Evolutionary conservation across 2,329 filamentous ascomycete species (phyloP), one percentile per base, ranked within the genome.

Genomic region (Penicillium sp.): DNA sequence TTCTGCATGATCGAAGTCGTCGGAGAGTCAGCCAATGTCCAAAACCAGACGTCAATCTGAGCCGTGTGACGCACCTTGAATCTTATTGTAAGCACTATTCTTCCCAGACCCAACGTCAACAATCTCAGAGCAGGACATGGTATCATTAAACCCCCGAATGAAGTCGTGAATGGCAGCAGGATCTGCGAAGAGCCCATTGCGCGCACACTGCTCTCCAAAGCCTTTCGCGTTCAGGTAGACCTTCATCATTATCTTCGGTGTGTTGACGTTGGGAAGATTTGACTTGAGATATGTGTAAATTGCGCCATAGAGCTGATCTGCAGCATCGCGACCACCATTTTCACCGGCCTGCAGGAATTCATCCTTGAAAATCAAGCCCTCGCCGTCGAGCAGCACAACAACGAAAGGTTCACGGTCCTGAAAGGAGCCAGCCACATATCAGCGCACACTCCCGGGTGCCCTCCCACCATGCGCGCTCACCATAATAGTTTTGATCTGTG

Each of bases 331-430:
- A 18, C 79, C 79, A 45, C 79, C 79, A 45, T 69, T 59, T 63
- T 77, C 76, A 29, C 76, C 78, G 40, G 70, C 66, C 42, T 69
- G 66, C 41, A 80, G 49, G 45, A 75, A 72, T 13, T 76, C 67
- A 46, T 80, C 74, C 39, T 69, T 66, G 56, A 82, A 81, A 52
- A 81, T 71, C 63, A 79, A 74, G 39, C 73, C 75, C 53, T 80
- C 76, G 36, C 76, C 78, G 55, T 82, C 78, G 42, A 82, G 69
- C 33, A 82, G 66, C 29, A 79, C 68, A 12, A 78, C 62, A 36
- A 81, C 68, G 54, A 77, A 81, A 4, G 77, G 73, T 62, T 80
- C 75, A 45, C 74, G 73, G 44, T 76, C 72, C 74, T 76, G 54
- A 27, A 55, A 39, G 49, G 51, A 26, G 39, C 33, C 25, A 41